Evolutionary conservation across 1,284 basidiomycete species (phyloP).

Genomic region (Heliocybe sulcata): DNA sequence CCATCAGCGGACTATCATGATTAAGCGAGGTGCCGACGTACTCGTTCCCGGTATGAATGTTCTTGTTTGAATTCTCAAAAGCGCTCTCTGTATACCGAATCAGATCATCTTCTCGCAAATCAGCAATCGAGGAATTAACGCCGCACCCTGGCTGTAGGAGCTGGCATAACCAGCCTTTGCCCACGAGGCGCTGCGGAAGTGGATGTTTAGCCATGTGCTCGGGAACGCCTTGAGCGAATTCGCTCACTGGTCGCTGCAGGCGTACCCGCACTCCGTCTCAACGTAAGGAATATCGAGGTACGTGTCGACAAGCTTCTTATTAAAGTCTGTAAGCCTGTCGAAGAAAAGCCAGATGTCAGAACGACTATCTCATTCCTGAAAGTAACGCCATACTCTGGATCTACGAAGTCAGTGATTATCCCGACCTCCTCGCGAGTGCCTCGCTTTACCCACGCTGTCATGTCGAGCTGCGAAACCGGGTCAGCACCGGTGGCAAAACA

Average conservation of each 20-base stretch:
- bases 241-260: conserved; percentile 84
- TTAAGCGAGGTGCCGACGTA: conserved; percentile 31
- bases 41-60: conserved; percentile 82
- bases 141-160: conserved; percentile 76
- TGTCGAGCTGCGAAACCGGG: conserved; percentile 61
- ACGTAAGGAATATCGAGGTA: conserved; percentile 79
- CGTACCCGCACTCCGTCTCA: conserved; percentile 88
- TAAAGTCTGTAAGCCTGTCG: conserved; percentile 68
- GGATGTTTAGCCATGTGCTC: conserved; percentile 14
- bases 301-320: conserved; percentile 67
- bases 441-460: conserved; percentile 94
- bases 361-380: neutral
- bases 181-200: conserved; percentile 66
- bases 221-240: conserved; percentile 14
- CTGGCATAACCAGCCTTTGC: conserved; percentile 79
- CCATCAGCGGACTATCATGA: conserved; percentile 2
- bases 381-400: conserved; percentile 40
- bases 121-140: conserved; percentile 8
- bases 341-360: conserved; percentile 4
- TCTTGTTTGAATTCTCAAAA: conserved; percentile 70
- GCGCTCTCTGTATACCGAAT: conserved; percentile 44
- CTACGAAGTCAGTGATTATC: conserved; percentile 85
- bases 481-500: conserved; percentile 10
- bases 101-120: conserved; percentile 10
- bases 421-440: conserved; percentile 87